Evolutionary conservation across 2,329 filamentous ascomycete genomes (phyloP).

Genomic region (Fusarium sororula): DNA sequence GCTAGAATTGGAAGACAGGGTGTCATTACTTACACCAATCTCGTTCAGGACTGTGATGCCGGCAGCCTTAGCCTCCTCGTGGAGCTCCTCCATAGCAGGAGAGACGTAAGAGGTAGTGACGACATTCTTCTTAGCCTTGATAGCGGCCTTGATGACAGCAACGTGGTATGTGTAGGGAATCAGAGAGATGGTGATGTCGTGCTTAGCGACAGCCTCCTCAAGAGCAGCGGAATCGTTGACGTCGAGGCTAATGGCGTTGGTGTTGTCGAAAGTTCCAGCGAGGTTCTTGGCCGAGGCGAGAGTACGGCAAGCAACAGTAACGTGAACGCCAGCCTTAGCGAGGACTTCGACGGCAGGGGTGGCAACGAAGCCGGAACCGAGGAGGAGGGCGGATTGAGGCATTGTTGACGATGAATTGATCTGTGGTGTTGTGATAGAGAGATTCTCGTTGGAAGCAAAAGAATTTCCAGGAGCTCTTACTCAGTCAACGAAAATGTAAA

Average conservation of each 20-base stretch:
- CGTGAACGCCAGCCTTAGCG: conserved; percentile 65
- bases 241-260: conserved; percentile 83
- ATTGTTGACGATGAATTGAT: conserved; percentile 16
- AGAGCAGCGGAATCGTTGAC: conserved; percentile 80
- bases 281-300: conserved; percentile 81
- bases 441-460: conserved; percentile 16
- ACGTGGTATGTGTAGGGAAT: conserved; percentile 95
- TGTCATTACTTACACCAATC: conserved; percentile 69
- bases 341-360: conserved; percentile 72
- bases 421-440: conserved; percentile 1
- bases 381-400: conserved; percentile 43
- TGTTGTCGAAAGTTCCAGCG: conserved; percentile 74
- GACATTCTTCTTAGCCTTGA: conserved; percentile 93
- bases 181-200: conserved; percentile 81
- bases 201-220: conserved; percentile 81
- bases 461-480: conserved; percentile 10
- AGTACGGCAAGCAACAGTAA: conserved; percentile 84
- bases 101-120: conserved; percentile 96
- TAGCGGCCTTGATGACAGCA: conserved; percentile 90
- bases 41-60: conserved; percentile 99
- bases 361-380: conserved; percentile 66
- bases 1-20: background rate
- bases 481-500: conserved; percentile 9
- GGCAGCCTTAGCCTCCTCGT: conserved; percentile 83
- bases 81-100: conserved; percentile 89